Conservation (phyloP, 1,284 basidiomycete species). For the Xerocomus cyaneibrunnescens region DNA sequence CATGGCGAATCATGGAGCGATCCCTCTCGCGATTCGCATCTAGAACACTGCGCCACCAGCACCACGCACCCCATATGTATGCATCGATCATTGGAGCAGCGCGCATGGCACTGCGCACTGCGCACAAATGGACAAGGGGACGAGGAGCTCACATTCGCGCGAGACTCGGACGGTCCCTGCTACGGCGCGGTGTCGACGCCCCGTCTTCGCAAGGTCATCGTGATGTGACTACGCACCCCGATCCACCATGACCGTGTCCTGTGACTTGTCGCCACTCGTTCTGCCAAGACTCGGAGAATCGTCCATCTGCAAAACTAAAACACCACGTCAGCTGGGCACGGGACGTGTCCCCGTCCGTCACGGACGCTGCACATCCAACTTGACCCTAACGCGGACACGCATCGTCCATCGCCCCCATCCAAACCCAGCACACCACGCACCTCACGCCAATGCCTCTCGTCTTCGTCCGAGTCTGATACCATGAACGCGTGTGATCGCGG, state of each 20-base stretch:
- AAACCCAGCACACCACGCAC: not conserved
- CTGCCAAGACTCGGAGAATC: too few relatives aligned
- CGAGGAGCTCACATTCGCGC: not conserved
- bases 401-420: too few relatives aligned
- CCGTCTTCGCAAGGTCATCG: not conserved
- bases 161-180: slow-evolving; percentile 1
- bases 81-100: not conserved
- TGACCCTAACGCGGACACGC: not conserved
- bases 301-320: too few relatives aligned
- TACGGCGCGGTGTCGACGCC: not conserved
- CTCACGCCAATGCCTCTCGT: not conserved
- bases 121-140: not conserved
- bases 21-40: too few relatives aligned
- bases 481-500: not conserved
- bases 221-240: not conserved
- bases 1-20: too few relatives aligned
- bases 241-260: not conserved
- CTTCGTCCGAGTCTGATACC: not conserved
- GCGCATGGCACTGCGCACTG: not conserved
- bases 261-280: not conserved
- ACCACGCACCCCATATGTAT: too few relatives aligned
- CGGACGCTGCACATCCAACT: not conserved
- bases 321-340: too few relatives aligned
- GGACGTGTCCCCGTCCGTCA: not conserved
- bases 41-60: too few relatives aligned